These are phyloP conservation scores for Fusarium robinianum DNA, from an alignment of 2,329 filamentous ascomycete genomes.

Conservation along the genomic window DNA sequence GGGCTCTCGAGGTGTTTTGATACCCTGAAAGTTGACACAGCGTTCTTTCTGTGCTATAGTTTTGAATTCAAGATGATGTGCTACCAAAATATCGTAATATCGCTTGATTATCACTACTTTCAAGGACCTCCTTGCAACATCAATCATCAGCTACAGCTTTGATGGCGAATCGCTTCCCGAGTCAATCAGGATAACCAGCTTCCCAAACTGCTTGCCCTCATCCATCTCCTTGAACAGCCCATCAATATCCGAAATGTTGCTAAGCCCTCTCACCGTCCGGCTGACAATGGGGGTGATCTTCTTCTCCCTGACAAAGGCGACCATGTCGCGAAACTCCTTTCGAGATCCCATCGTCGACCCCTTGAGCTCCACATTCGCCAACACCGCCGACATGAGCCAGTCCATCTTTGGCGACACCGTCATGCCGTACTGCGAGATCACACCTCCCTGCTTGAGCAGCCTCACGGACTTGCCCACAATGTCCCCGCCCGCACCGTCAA, in stretches of 20 bases:
- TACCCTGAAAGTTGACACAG: constrained; percentile 36
- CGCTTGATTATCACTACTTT: background rate
- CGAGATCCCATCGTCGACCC: constrained; percentile 92
- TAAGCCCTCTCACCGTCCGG: constrained; percentile 71
- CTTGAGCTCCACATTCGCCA: constrained; percentile 85
- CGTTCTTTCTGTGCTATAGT: constrained; percentile 29
- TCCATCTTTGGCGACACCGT: constrained; percentile 83
- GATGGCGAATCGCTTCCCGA: constrained; percentile 38
- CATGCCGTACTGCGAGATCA: constrained; percentile 92
- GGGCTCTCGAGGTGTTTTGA: constrained; percentile 36
- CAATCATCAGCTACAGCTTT: constrained; percentile 44
- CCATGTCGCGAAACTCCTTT: constrained; percentile 89
- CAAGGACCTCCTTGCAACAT: background rate
- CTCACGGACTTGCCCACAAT: constrained; percentile 70
- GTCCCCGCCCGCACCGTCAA: constrained; percentile 90
- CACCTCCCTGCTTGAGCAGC: constrained; percentile 78
- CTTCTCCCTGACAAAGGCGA: constrained; percentile 75
- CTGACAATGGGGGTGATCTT: constrained; percentile 79
- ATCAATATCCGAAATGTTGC: constrained; percentile 79
- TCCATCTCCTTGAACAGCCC: constrained; percentile 87
- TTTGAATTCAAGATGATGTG: constrained; percentile 23
- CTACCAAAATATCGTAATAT: too few species aligned
- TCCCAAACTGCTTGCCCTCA: constrained; percentile 84
- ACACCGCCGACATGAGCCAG: constrained; percentile 79
- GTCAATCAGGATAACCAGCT: constrained; percentile 80